Base-by-base conservation (phyloP, 352 stramenopile species). In the Phytophthora sp. region DNA sequence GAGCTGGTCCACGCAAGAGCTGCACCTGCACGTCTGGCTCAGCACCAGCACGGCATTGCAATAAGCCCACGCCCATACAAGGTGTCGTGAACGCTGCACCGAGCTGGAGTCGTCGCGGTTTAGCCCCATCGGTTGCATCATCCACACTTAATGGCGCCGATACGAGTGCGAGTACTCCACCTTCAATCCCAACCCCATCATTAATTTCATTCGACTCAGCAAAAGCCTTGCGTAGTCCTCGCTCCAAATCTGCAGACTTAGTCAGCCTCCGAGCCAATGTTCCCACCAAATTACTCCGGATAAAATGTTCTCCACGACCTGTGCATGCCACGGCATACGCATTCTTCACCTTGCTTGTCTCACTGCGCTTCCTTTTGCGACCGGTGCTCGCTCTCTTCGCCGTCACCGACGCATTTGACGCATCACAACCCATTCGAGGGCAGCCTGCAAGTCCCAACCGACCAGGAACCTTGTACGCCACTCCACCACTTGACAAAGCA, bases 251-350 rank as follows among this genome's bases (percentile, higher is more conserved):
- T 3, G n/a, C 27, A 9, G 68, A 53, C 50, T 71, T 79, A 7
- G 13, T 24, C 16, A 89, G 42, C n/a, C 56, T 54, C 13, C 57
- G 56, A 3, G 70, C 47, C n/a, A 89, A 79, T 13, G 30, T 54
- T 2, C 52, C 27, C 6, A 81, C 60, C 15, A 91, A 76, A 3
- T 71, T 64, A 29, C 56, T 80, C n/a, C 76, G 80, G 8, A 90
- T 67, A 27, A 93, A 88, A 7, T 91, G 81, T 58, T 93, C 84
- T n/a, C 84, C 84, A 36, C 84, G 72, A 12, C 84, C 84, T 0
- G 82, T 84, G 39, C 77, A 86, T 2, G 80, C 80, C 33, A 90
- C 55, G 6, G 79, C 83, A 57, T 78, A 86, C 1, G 74, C 69
- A 45, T 81, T 86, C 9, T 57, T 66, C 39, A 46, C 33, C 27